Percentiles rank a stretch among this genome's conserved stretches.
These are phyloP conservation scores for Rubia tinctorum DNA, from an alignment of 305 asterid genomes.

Conservation along the genomic window DNA sequence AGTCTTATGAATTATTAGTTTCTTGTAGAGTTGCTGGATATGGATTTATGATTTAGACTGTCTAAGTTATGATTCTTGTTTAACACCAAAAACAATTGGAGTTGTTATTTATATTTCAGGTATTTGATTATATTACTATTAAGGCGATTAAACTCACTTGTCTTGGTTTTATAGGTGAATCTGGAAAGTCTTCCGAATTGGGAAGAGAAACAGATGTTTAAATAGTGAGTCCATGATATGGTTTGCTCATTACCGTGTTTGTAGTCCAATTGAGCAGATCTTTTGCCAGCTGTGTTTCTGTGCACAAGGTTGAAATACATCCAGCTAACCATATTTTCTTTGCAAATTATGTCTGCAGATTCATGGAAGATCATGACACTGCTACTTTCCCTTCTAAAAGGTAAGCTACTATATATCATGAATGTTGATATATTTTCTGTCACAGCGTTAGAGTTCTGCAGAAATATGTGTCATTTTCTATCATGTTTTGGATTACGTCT, in stretches of 20 bases:
- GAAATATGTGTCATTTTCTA: neutral
- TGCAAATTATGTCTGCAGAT: conserved; percentile 42
- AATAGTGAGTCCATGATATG: conserved; percentile 52
- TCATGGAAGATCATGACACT: conserved; percentile 99
- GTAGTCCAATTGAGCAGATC: neutral
- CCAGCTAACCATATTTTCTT: neutral
- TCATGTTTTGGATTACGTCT: neutral
- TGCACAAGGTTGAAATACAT: neutral
- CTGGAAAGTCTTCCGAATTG: conserved; percentile 86
- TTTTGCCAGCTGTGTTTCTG: neutral
- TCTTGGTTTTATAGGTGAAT: conserved; percentile 60
- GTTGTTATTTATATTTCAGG: neutral
- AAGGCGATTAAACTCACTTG: conserved; percentile 17
- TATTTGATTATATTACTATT: conserved; percentile 4
- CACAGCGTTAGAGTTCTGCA: neutral
- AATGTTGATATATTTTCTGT: neutral
- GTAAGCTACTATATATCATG: conserved; percentile 45
- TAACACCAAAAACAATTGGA: neutral
- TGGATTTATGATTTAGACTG: neutral
- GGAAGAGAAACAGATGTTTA: conserved; percentile 97
- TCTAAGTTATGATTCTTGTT: neutral
- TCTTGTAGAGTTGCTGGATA: neutral
- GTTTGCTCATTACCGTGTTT: neutral
- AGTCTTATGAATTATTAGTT: neutral
- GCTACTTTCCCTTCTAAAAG: conserved; percentile 96